A percentile compares a stretch with the other conserved stretches of the same genome.
These are phyloP conservation scores for Tolypocladium ovalisporum DNA, from an alignment of 2,329 filamentous ascomycete genomes.

Conservation along the genomic window DNA sequence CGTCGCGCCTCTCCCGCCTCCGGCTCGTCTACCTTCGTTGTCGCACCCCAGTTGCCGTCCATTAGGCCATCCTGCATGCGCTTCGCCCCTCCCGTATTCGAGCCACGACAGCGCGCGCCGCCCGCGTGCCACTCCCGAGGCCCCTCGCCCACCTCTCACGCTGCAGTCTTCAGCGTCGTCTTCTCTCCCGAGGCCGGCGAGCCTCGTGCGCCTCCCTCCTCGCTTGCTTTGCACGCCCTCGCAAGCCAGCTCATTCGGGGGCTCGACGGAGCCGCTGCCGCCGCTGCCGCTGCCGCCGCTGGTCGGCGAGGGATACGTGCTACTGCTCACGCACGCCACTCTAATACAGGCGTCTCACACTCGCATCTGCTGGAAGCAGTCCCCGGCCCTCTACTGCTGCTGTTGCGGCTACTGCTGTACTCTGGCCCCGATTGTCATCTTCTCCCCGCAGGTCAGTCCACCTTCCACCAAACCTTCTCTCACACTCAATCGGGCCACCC, in stretches of 20 bases:
- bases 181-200: background rate
- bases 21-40: background rate
- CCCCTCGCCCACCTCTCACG: constrained; percentile 12
- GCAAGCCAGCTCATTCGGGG: background rate
- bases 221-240: background rate
- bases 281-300: background rate
- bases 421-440: background rate
- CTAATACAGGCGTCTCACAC: constrained; percentile 1
- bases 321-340: constrained; percentile 1
- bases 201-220: background rate
- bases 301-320: background rate
- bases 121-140: background rate
- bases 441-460: constrained; percentile 17
- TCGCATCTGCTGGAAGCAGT: background rate
- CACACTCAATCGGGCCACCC: constrained; percentile 5
- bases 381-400: constrained; percentile 3
- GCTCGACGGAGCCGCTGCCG: background rate
- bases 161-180: background rate
- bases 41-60: background rate
- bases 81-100: constrained; percentile 25
- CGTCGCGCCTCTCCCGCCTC: background rate
- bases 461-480: constrained; percentile 9
- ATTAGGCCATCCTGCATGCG: constrained; percentile 26
- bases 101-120: constrained; percentile 25
- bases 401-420: constrained; percentile 6